Evolutionary conservation across 2,329 filamentous ascomycete species (phyloP).

Genomic region (Pyrenophora tritici-repentis): DNA sequence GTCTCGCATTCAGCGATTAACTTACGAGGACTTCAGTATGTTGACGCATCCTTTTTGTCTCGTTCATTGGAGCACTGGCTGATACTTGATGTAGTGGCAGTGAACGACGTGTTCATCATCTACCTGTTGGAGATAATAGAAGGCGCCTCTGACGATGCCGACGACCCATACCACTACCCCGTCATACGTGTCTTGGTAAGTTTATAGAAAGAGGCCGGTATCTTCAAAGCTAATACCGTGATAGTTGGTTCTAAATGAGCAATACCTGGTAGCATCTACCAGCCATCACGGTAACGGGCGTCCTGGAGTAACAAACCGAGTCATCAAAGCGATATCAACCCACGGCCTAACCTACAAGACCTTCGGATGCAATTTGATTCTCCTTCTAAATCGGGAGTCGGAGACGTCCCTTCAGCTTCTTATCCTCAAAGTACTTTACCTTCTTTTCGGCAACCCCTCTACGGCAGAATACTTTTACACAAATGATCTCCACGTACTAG

Average conservation of each 20-base stretch:
- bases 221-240: constrained; percentile 1
- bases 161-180: constrained; percentile 94
- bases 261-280: constrained; percentile 83
- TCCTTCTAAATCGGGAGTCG: constrained; percentile 89
- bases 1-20: constrained; percentile 85
- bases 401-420: constrained; percentile 93
- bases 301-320: constrained; percentile 79
- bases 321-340: constrained; percentile 86
- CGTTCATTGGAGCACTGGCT: not conserved
- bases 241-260: constrained; percentile 93
- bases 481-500: constrained; percentile 89
- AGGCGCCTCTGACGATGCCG: constrained; percentile 79
- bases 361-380: constrained; percentile 96
- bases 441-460: constrained; percentile 87
- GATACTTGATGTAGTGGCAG: constrained; percentile 51
- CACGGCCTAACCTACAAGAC: constrained; percentile 84
- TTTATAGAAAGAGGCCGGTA: constrained; percentile 15
- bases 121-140: constrained; percentile 89
- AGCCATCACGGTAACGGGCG: constrained; percentile 45
- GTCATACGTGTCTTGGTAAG: constrained; percentile 89
- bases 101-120: constrained; percentile 78
- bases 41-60: constrained; percentile 8
- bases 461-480: constrained; percentile 99
- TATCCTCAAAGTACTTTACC: constrained; percentile 94
- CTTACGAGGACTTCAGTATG: constrained; percentile 75